Conservation (phyloP, 805 yeast species). For the Candida andamanensis region DNA sequence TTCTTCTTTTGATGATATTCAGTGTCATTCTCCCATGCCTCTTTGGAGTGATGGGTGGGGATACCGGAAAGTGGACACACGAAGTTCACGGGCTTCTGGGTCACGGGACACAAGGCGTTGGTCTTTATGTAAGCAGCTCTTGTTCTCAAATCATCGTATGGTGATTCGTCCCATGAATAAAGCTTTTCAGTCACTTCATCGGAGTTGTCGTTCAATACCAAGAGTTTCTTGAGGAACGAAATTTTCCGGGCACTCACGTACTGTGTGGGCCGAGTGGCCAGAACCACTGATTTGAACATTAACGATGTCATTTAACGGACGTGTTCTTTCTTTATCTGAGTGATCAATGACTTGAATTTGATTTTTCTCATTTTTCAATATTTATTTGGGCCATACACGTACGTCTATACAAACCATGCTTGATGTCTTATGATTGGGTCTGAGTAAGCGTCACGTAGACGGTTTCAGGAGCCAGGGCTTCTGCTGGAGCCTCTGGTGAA, state of each 20-base stretch:
- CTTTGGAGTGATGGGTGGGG: slow-evolving; percentile 89
- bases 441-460: not conserved
- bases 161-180: slow-evolving; percentile 84
- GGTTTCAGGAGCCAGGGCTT: not conserved
- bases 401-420: too few relatives aligned
- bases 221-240: slow-evolving; percentile 35
- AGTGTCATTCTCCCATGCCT: slow-evolving; percentile 81
- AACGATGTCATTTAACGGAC: too few relatives aligned
- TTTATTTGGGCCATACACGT: too few relatives aligned
- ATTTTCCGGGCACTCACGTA: slow-evolving; percentile 20
- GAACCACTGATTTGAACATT: too few relatives aligned
- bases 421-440: too few relatives aligned
- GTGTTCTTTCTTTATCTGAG: too few relatives aligned
- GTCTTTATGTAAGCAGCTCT: slow-evolving; percentile 89
- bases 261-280: too few relatives aligned
- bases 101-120: slow-evolving; percentile 86
- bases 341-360: too few relatives aligned
- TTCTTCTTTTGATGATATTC: slow-evolving; percentile 63
- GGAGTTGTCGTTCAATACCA: slow-evolving; percentile 30
- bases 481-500: not conserved
- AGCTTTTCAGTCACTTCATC: slow-evolving; percentile 23
- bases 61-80: slow-evolving; percentile 94
- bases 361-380: too few relatives aligned
- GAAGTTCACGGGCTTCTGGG: slow-evolving; percentile 69
- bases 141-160: slow-evolving; percentile 79